Conservation (phyloP, 495 filamentous ascomycete species). For the Halenospora varia region DNA sequence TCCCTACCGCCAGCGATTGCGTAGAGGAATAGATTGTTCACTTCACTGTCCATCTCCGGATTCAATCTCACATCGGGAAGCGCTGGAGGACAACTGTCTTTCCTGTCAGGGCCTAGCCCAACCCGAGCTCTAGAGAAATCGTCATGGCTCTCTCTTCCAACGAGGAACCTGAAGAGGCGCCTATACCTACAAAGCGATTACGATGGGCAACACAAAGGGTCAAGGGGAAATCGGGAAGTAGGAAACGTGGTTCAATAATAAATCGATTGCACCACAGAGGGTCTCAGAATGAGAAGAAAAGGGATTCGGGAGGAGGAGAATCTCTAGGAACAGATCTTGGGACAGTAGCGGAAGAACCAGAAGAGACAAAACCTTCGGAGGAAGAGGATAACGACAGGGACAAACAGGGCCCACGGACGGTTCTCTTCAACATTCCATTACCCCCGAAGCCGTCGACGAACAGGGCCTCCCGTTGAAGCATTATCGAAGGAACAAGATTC, state of each 20-base stretch:
- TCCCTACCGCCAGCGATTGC: not conserved
- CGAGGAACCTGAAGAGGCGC: slow-evolving; percentile 31
- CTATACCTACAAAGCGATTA: slow-evolving; percentile 43
- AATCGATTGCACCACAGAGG: slow-evolving; percentile 65
- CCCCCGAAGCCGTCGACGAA: slow-evolving; percentile 76
- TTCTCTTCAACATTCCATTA: slow-evolving; percentile 87
- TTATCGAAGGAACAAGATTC: slow-evolving; percentile 91
- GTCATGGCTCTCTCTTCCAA: slow-evolving; percentile 15
- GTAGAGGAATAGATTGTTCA: not conserved
- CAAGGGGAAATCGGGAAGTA: slow-evolving; percentile 63
- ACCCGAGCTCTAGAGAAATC: slow-evolving; percentile 4
- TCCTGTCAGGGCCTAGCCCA: slow-evolving; percentile 18
- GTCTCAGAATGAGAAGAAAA: slow-evolving; percentile 64
- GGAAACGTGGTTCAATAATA: slow-evolving; percentile 83
- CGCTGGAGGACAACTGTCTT: slow-evolving; percentile 18
- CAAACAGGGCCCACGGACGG: slow-evolving; percentile 36
- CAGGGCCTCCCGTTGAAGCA: slow-evolving; percentile 66
- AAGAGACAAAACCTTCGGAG: slow-evolving; percentile 34
- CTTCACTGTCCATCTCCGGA: not conserved
- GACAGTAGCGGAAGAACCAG: slow-evolving; percentile 38
- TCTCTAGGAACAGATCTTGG: slow-evolving; percentile 34
- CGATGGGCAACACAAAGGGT: slow-evolving; percentile 92
- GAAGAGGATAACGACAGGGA: slow-evolving; percentile 30
- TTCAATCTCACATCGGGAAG: not conserved
- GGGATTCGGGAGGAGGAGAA: slow-evolving; percentile 48